A percentile compares a stretch with the other conserved stretches of the same genome.
Conservation (phyloP, 306 rosid genomes). For the Psophocarpus tetragonolobus region DNA sequence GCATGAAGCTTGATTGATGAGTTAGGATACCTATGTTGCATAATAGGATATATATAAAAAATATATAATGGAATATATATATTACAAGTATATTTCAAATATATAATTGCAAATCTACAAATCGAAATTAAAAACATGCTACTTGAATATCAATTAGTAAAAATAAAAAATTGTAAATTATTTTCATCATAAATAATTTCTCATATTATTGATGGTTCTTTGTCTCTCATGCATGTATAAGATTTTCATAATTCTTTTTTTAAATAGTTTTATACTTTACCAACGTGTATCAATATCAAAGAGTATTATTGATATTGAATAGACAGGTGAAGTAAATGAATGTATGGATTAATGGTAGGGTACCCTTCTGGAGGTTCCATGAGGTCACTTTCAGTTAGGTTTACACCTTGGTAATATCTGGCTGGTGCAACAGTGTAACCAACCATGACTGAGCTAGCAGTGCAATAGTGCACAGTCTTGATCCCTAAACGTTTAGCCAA, state of each 20-base stretch:
- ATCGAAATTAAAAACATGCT: no score
- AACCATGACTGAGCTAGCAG: conserved; percentile 11
- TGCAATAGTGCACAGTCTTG: conserved; percentile 33
- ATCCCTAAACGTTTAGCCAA: conserved; percentile 22
- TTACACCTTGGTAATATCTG: neutral
- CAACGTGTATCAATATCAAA: no score
- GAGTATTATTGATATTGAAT: no score
- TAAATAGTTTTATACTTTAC: no score
- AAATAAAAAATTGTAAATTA: no score
- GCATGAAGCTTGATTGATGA: conserved; percentile 28
- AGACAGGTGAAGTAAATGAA: neutral
- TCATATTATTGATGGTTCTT: no score
- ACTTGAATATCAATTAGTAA: no score
- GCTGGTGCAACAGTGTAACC: conserved; percentile 17
- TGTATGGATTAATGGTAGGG: neutral
- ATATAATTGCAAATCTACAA: no score
- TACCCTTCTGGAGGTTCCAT: conserved; percentile 41
- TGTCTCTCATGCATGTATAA: neutral
- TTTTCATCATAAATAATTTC: no score
- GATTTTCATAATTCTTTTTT: neutral
- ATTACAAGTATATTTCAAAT: no score
- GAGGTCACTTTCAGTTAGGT: conserved; percentile 14
- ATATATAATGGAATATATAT: no score
- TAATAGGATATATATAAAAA: no score
- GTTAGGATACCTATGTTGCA: conserved; percentile 17